phyloP scores from a whole-genome alignment of 805 yeast genomes.

The Lachancea fermentati region DNA sequence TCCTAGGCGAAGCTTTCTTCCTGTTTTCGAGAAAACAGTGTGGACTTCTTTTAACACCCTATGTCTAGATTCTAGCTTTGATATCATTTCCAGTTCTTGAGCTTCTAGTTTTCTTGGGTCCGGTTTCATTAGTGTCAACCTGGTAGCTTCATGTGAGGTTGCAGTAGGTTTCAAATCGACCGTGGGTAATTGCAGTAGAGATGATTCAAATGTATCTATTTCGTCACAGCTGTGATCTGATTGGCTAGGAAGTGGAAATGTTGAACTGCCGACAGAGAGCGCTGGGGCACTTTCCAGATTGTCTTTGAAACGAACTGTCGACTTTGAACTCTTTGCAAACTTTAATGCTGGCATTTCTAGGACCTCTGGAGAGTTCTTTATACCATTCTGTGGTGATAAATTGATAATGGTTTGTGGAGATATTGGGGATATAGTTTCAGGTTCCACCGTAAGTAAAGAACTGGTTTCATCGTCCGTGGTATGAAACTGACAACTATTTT shows the following conservation, averaged over 20 bases:
- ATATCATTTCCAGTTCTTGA: slow-evolving; percentile 7
- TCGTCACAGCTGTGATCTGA: background rate
- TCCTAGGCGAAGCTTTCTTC: slow-evolving; percentile 14
- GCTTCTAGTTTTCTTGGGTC: slow-evolving; percentile 15
- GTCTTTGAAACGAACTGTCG: background rate
- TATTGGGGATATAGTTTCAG: background rate
- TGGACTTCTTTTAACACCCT: slow-evolving; percentile 2
- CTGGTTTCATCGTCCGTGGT: background rate
- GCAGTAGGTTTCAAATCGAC: background rate
- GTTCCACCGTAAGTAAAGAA: background rate
- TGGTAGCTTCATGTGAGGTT: background rate
- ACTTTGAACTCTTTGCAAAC: background rate
- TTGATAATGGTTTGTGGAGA: background rate
- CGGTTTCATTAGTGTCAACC: slow-evolving; percentile 12
- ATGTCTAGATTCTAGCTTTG: background rate
- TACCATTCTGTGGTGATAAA: background rate
- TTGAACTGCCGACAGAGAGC: background rate
- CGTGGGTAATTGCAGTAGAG: background rate
- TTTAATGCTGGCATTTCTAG: background rate
- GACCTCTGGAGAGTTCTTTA: background rate
- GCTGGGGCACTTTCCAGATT: too few species aligned
- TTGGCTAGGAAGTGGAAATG: background rate
- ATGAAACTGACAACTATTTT: background rate
- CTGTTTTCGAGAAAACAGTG: slow-evolving; percentile 7
- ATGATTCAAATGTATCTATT: background rate